Percentiles rank a stretch among this genome's conserved stretches.
These are phyloP conservation scores for Aspergillus fijiensis DNA, from an alignment of 2,329 filamentous ascomycete species.

Conservation along the genomic window DNA sequence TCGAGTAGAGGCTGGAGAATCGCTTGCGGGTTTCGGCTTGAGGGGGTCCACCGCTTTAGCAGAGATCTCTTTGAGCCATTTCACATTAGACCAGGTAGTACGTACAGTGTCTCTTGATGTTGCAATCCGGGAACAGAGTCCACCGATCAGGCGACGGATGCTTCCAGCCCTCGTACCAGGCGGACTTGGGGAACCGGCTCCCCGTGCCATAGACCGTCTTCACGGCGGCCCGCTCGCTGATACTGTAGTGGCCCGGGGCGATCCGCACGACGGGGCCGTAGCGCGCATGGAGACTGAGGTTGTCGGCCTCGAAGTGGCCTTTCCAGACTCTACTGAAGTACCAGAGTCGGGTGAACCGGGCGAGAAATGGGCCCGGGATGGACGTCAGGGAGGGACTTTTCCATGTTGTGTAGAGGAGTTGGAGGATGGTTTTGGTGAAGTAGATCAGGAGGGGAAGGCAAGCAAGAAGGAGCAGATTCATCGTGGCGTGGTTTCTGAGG, in stretches of 20 bases:
- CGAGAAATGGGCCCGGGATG: constrained; percentile 48
- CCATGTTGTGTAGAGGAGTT: constrained; percentile 22
- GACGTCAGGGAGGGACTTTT: constrained; percentile 25
- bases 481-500: neutral
- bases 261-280: constrained; percentile 50
- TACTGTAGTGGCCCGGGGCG: constrained; percentile 50
- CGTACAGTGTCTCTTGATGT: constrained; percentile 40
- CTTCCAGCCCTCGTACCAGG: constrained; percentile 37
- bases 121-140: constrained; percentile 34
- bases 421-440: constrained; percentile 15
- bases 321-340: constrained; percentile 40
- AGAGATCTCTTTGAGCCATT: neutral
- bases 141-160: constrained; percentile 30
- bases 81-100: neutral
- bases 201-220: constrained; percentile 46
- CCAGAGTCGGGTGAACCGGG: constrained; percentile 48
- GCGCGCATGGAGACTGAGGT: constrained; percentile 41
- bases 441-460: constrained; percentile 13
- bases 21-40: constrained; percentile 38
- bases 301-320: constrained; percentile 41
- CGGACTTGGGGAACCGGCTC: constrained; percentile 41
- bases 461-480: constrained; percentile 16
- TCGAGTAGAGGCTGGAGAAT: constrained; percentile 49
- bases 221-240: constrained; percentile 43
- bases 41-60: neutral